Percentiles rank a stretch among this genome's conserved stretches.
Evolutionary conservation across 2,329 filamentous ascomycete species (phyloP).

Genomic region (Grosmannia clavigera): DNA sequence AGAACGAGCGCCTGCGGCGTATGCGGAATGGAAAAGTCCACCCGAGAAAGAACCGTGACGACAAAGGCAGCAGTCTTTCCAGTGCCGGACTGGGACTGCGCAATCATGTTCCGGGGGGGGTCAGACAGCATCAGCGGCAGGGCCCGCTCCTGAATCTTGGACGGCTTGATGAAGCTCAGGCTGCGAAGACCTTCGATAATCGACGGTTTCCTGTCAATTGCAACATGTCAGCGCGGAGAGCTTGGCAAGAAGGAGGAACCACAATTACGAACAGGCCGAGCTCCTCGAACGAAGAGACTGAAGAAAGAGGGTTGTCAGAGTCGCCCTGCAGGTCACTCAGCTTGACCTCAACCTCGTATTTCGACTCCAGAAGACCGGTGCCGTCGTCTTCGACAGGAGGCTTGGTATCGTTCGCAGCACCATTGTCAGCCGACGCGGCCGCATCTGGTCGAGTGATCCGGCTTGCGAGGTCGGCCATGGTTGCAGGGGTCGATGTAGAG

Average conservation of each 20-base stretch:
- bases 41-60: conserved; percentile 75
- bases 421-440: conserved; percentile 12
- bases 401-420: conserved; percentile 11
- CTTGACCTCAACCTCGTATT: conserved; percentile 85
- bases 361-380: conserved; percentile 53
- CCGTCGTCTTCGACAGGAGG: conserved; percentile 21
- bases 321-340: conserved; percentile 81
- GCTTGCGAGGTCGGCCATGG: conserved; percentile 31
- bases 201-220: conserved; percentile 30
- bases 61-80: conserved; percentile 97
- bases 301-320: conserved; percentile 76
- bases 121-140: conserved; percentile 77
- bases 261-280: conserved; percentile 60
- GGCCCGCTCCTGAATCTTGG: conserved; percentile 94
- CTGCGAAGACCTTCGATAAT: conserved; percentile 66
- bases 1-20: conserved; percentile 79
- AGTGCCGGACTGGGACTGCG: conserved; percentile 97
- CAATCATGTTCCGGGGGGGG: conserved; percentile 89
- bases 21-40: conserved; percentile 58
- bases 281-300: conserved; percentile 71
- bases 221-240: conserved; percentile 7
- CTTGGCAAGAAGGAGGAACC: not conserved
- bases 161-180: conserved; percentile 88
- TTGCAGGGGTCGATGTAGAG: not conserved
- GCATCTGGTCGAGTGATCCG: conserved; percentile 34